phyloP scores from a whole-genome alignment of 345 rosid species.

The Hevea brasiliensis region DNA sequence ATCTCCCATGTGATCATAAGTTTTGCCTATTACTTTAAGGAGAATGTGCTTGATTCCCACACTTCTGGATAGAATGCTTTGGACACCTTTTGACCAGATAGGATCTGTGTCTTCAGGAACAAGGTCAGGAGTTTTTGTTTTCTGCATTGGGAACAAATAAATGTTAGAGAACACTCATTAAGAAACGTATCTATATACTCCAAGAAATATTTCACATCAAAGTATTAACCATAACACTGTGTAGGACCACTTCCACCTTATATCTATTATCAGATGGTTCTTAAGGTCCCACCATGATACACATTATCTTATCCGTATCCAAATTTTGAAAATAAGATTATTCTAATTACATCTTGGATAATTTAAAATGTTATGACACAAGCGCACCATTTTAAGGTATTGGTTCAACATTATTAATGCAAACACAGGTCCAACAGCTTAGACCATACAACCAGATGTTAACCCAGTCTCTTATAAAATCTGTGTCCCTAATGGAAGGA shows the following conservation, averaged over 20 bases:
- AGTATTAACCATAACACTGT: conserved; percentile 2
- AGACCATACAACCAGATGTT: neutral
- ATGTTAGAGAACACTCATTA: conserved; percentile 6
- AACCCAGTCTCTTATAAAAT: no score
- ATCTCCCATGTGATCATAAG: conserved; percentile 54
- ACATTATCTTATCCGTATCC: neutral
- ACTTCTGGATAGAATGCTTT: conserved; percentile 47
- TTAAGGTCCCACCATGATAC: neutral
- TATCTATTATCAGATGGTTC: neutral
- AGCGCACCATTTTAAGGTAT: neutral
- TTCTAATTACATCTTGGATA: neutral
- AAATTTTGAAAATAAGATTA: neutral
- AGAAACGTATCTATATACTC: neutral
- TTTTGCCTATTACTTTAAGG: conserved; percentile 28
- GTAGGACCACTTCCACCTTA: neutral
- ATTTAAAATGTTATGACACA: neutral
- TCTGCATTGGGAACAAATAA: conserved; percentile 43
- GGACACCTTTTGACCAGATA: conserved; percentile 57
- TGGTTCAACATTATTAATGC: neutral
- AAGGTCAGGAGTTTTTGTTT: conserved; percentile 76
- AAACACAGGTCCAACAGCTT: neutral
- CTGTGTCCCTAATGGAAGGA: no score
- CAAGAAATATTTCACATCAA: neutral
- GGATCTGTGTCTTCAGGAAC: conserved; percentile 76
- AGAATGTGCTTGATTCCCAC: conserved; percentile 56